These are phyloP conservation scores for Apiotrichum gracile DNA, from an alignment of 1,284 basidiomycete genomes.

Conservation along the genomic window DNA sequence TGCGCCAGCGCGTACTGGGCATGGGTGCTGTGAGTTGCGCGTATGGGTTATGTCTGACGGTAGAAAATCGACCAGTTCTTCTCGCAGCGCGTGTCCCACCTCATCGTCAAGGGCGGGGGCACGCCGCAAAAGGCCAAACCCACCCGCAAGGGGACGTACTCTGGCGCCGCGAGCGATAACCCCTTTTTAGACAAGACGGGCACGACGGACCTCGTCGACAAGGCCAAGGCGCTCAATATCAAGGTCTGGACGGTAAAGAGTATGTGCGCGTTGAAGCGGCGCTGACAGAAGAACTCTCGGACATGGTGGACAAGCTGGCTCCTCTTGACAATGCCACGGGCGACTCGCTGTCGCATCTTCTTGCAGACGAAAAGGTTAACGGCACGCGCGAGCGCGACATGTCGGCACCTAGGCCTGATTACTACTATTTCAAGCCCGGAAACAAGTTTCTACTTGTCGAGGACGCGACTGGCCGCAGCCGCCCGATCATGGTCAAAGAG, in stretches of 20 bases:
- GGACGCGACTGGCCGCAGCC: slow-evolving; percentile 70
- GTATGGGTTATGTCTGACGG: background rate
- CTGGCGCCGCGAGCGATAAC: slow-evolving; percentile 25
- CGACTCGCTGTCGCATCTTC: slow-evolving; percentile 54
- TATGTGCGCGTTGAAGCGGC: slow-evolving; percentile 53
- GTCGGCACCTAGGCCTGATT: slow-evolving; percentile 77
- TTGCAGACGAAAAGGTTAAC: slow-evolving; percentile 80
- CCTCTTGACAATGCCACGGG: slow-evolving; percentile 39
- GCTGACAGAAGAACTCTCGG: slow-evolving; percentile 26
- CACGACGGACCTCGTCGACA: slow-evolving; percentile 58
- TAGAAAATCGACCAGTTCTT: slow-evolving; percentile 70
- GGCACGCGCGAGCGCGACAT: slow-evolving; percentile 88
- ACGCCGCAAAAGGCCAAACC: slow-evolving; percentile 50
- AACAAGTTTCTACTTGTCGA: slow-evolving; percentile 83
- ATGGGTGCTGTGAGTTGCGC: slow-evolving; percentile 63
- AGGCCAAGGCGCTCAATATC: slow-evolving; percentile 70
- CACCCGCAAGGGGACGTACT: slow-evolving; percentile 4
- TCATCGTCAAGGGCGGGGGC: slow-evolving; percentile 53
- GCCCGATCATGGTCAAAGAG: slow-evolving; percentile 54
- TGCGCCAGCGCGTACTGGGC: slow-evolving; percentile 57
- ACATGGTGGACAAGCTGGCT: slow-evolving; percentile 48
- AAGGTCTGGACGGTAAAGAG: slow-evolving; percentile 81
- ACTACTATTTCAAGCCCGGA: slow-evolving; percentile 76
- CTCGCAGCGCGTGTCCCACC: slow-evolving; percentile 74
- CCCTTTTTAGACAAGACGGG: slow-evolving; percentile 46